Evolutionary conservation across 2,329 filamentous ascomycete species (phyloP).

Genomic region (Fusarium scirpi): DNA sequence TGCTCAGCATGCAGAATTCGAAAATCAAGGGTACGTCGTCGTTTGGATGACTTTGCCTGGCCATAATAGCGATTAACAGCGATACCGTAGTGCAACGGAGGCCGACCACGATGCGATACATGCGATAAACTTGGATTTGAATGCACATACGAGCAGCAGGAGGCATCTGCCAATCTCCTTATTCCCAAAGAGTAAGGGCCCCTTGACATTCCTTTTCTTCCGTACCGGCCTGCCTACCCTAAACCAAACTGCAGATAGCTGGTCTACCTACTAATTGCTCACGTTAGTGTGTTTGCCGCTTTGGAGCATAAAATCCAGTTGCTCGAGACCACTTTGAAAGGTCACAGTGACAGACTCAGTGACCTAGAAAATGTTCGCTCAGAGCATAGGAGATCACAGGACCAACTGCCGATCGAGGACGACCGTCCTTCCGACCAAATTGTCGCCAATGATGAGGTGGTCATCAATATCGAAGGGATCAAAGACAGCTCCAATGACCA

Average conservation of each 20-base stretch:
- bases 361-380: not conserved
- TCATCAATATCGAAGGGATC: not conserved
- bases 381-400: not conserved
- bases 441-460: not conserved
- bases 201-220: not conserved
- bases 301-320: slow-evolving; percentile 9
- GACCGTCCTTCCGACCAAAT: not conserved
- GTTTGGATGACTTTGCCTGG: accelerated
- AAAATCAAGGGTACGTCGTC: not conserved
- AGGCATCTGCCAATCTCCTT: slow-evolving; percentile 6
- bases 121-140: slow-evolving; percentile 17
- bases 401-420: not conserved
- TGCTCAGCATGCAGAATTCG: slow-evolving; percentile 16
- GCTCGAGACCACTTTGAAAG: not conserved
- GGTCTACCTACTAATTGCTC: not conserved
- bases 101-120: slow-evolving; percentile 6
- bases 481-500: accelerated
- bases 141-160: slow-evolving; percentile 10
- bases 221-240: not conserved
- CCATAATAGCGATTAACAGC: not conserved
- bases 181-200: slow-evolving; percentile 10
- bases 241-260: not conserved
- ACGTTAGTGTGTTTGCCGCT: not conserved
- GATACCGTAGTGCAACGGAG: not conserved
- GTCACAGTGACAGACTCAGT: not conserved